Evolutionary conservation across 2,329 filamentous ascomycete species (phyloP).

Genomic region (Sclerotinia borealis): DNA sequence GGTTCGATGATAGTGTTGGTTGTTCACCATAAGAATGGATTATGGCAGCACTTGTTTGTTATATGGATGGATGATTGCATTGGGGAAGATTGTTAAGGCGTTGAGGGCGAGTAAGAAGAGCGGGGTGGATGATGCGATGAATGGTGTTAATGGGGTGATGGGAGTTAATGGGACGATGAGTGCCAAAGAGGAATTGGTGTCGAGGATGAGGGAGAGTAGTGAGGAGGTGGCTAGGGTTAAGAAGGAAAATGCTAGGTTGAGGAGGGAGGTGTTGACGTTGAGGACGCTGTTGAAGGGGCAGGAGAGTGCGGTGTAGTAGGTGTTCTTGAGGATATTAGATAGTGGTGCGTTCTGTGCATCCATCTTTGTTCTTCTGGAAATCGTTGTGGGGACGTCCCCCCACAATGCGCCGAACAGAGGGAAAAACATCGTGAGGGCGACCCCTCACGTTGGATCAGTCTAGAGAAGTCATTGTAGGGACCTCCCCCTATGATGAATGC

Average conservation of each 20-base stretch:
- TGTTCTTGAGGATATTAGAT: not conserved
- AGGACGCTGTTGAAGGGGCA: slow-evolving; percentile 24
- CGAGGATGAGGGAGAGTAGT: slow-evolving; percentile 62
- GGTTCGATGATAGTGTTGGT: not conserved
- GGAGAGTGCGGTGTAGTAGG: not conserved
- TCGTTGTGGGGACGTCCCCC: not conserved
- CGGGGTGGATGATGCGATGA: not conserved
- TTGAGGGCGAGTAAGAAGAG: slow-evolving; percentile 45
- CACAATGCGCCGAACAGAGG: no score
- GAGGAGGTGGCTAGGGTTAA: slow-evolving; percentile 73
- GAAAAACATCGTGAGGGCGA: not conserved
- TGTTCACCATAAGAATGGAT: not conserved
- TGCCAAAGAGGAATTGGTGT: slow-evolving; percentile 71
- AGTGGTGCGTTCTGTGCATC: not conserved
- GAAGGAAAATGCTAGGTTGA: slow-evolving; percentile 79
- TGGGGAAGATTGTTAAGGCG: slow-evolving; percentile 43
- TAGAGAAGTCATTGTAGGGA: not conserved
- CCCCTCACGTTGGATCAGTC: no score
- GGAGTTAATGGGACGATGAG: slow-evolving; percentile 54
- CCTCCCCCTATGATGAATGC: not conserved
- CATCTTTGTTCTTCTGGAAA: not conserved
- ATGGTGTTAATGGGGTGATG: not conserved
- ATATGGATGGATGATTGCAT: not conserved
- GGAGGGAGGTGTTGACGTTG: slow-evolving; percentile 63
- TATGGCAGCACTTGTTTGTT: not conserved